Percentiles rank a stretch among this genome's conserved stretches.
Evolutionary conservation across 306 rosid species (phyloP).

Genomic region (Lotus japonicus): DNA sequence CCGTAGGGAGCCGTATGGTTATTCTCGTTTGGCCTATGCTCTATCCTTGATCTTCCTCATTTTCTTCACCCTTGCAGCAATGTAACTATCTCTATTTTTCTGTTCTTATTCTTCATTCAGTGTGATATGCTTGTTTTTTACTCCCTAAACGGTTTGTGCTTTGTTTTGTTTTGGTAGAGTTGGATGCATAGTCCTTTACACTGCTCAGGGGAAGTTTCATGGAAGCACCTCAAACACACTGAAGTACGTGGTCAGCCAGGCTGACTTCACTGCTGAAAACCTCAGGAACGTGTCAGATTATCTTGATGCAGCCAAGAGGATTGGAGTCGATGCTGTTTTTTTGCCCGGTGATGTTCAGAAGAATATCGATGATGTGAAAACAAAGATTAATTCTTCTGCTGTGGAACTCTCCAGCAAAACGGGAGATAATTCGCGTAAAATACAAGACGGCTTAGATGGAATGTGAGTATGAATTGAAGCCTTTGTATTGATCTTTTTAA

Average conservation of each 20-base stretch:
- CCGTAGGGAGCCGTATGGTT: conserved; percentile 40
- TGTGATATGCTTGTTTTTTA: background rate
- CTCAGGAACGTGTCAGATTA: conserved; percentile 51
- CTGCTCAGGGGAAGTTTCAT: conserved; percentile 47
- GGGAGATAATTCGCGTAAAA: conserved; percentile 25
- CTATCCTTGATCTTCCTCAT: conserved; percentile 39
- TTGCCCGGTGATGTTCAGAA: conserved; percentile 37
- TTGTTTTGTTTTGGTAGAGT: conserved; percentile 39
- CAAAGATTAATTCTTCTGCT: conserved; percentile 30
- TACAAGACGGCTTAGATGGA: conserved; percentile 25
- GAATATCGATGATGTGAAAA: conserved; percentile 19
- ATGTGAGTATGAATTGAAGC: conserved; percentile 20
- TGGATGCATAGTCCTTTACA: conserved; percentile 66
- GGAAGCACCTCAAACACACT: conserved; percentile 32
- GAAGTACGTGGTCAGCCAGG: conserved; percentile 28
- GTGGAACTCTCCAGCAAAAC: conserved; percentile 26
- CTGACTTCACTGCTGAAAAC: conserved; percentile 36
- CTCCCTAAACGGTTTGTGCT: background rate
- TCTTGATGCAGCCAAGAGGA: conserved; percentile 39
- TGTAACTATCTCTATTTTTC: conserved; percentile 15
- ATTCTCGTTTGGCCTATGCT: conserved; percentile 42
- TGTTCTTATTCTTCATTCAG: background rate
- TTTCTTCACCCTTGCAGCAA: conserved; percentile 48
- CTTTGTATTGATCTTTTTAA: background rate
- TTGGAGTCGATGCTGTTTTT: conserved; percentile 38